Base-by-base conservation (phyloP, 2,329 filamentous ascomycete genomes). In the Diplodia sapinea region DNA sequence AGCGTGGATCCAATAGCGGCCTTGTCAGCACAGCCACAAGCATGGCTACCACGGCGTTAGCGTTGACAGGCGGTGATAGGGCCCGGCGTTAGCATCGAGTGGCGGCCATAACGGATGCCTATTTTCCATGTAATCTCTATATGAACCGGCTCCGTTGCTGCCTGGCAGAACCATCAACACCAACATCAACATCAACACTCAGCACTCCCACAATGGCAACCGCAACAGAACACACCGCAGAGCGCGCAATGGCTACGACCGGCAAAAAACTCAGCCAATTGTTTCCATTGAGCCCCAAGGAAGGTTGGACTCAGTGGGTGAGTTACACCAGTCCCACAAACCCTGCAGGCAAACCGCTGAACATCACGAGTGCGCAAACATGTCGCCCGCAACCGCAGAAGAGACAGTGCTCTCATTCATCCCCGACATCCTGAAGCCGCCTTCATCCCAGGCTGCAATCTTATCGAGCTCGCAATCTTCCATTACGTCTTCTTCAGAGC, bases 281-380 rank as follows among this genome's bases (percentile, higher is more conserved):
- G 78, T 98, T 99, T 72, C 94, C 95, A 1, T 81, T 98, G 29
- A 89, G 93, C 61, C 97, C 97, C 81, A 95, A 94, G 74, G 93
- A 97, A 68, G 94, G 92, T 15, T 92, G 93, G 70, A 89, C 87
- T 72, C 94, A 98, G 84, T 98, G 95, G 93, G 91, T 93, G 80
- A 20, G 57, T 11, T 4, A 50, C 26, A 3, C 20, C 52, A 6
- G n/a, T 13, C 23, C 29, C 36, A 13, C 26, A 5, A 7, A 15
- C 7, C 31, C 11, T 2, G 8, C 36, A 11, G 1, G 2, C 29
- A 20, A 3, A 3, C 5, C n/a, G 1, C 50, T 67, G 7, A 67
- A 49, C n/a, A 11, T 26, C 12, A 47, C n/a, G 75, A 94, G 93
- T 99, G 95, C 95, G 87, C 89, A 12, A 89, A 88, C 70, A 82